A percentile compares a stretch with the other conserved stretches of the same genome.
Evolutionary conservation across 768 basidiomycete genomes (phyloP).

Genomic region (Lepiota subincarnata): DNA sequence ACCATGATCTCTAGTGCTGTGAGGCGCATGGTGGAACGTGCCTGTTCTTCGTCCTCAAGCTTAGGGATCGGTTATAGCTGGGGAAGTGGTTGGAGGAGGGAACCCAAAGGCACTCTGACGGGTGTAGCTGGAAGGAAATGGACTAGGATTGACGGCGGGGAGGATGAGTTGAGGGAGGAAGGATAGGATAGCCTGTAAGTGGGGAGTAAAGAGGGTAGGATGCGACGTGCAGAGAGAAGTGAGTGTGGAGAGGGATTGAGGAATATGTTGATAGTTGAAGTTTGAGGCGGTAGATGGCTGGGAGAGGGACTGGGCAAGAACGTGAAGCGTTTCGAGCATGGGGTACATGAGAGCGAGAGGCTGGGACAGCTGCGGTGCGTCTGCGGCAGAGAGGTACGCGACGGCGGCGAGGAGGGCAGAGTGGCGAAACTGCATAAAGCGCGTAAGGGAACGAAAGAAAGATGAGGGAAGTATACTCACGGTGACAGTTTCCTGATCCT

Average conservation of each 20-base stretch:
- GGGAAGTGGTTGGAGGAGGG: constrained; percentile 25
- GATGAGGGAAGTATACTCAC: constrained; percentile 26
- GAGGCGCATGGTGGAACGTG: constrained; percentile 63
- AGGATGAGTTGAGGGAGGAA: constrained; percentile 74
- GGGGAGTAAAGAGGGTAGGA: constrained; percentile 69
- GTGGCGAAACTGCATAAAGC: constrained; percentile 53
- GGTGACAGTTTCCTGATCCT: constrained; percentile 62
- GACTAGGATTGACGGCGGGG: constrained; percentile 44
- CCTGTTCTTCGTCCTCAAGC: constrained; percentile 53
- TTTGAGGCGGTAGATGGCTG: constrained; percentile 23
- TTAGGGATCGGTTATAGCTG: constrained; percentile 32
- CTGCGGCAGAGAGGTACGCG: constrained; percentile 62
- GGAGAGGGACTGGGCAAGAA: constrained; percentile 38
- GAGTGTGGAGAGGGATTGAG: constrained; percentile 62
- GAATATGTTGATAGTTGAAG: constrained; percentile 45
- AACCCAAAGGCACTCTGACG: constrained; percentile 38
- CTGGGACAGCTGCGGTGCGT: constrained; percentile 56
- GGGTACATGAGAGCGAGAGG: constrained; percentile 58
- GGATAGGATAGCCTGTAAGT: constrained; percentile 60
- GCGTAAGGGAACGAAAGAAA: neutral
- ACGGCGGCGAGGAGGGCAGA: constrained; percentile 69
- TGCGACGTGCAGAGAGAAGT: constrained; percentile 68
- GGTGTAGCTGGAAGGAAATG: constrained; percentile 33
- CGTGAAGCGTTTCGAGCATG: constrained; percentile 71
- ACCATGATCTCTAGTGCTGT: constrained; percentile 83